phyloP scores from a whole-genome alignment of 1,284 basidiomycete genomes.

The Hemileia vastatrix region DNA sequence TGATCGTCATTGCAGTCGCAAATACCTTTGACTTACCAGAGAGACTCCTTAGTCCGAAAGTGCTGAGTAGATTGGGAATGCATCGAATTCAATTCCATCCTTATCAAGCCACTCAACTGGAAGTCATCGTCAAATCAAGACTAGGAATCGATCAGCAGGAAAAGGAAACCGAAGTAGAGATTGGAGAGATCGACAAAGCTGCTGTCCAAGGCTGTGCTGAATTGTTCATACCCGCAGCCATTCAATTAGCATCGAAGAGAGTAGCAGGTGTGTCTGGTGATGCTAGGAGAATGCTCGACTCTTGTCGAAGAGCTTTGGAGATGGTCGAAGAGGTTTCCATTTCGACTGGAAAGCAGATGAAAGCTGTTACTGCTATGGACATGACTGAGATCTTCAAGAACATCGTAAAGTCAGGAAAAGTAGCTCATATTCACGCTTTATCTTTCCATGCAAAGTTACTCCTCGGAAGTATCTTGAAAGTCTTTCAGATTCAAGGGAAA shows the following conservation, averaged over 20 bases:
- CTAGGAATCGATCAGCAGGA: constrained; percentile 47
- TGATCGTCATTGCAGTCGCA: constrained; percentile 92
- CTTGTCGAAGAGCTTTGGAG: constrained; percentile 67
- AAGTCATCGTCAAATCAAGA: constrained; percentile 75
- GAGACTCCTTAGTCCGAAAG: constrained; percentile 79
- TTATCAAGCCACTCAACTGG: constrained; percentile 70
- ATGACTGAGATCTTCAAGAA: constrained; percentile 71
- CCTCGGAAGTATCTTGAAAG: constrained; percentile 48
- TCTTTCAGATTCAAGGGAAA: constrained; percentile 15
- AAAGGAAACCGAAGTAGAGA: constrained; percentile 50
- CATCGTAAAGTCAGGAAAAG: constrained; percentile 85
- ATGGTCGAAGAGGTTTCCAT: constrained; percentile 23
- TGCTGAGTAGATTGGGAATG: constrained; percentile 88
- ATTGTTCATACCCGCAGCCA: constrained; percentile 57
- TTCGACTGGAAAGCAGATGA: constrained; percentile 47
- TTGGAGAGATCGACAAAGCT: constrained; percentile 46
- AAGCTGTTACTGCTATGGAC: constrained; percentile 60
- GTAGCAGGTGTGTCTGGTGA: constrained; percentile 90
- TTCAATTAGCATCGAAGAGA: constrained; percentile 81
- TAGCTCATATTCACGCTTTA: constrained; percentile 33
- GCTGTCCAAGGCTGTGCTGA: constrained; percentile 55
- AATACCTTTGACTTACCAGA: constrained; percentile 99
- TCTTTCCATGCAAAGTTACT: constrained; percentile 37
- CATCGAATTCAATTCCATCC: constrained; percentile 89
- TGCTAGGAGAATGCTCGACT: constrained; percentile 83